Conservation (phyloP, 2,329 filamentous ascomycete genomes). For the Dactylella cylindrospora region DNA sequence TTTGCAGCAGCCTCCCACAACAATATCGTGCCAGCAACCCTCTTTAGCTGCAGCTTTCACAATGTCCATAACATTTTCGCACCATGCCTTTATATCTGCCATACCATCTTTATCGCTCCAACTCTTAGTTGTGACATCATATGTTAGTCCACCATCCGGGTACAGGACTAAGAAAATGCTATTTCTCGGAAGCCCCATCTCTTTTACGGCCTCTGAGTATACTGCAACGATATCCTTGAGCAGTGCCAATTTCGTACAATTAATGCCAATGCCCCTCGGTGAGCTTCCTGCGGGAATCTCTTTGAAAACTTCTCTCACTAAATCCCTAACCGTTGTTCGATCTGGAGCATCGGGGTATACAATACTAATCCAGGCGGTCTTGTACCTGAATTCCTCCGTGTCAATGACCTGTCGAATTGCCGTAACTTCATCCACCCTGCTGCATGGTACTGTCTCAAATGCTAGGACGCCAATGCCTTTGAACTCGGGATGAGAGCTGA, state of each 20-base stretch:
- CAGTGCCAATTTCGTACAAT: constrained; percentile 28
- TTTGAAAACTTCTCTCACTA: constrained; percentile 17
- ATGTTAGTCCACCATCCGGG: constrained; percentile 32
- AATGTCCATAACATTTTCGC: constrained; percentile 4
- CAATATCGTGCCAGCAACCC: constrained; percentile 15
- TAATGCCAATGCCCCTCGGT: constrained; percentile 27
- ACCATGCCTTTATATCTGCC: constrained; percentile 25
- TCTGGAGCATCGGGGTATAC: constrained; percentile 16
- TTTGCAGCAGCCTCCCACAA: constrained; percentile 36
- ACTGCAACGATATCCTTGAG: constrained; percentile 4
- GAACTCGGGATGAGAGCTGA: constrained; percentile 6
- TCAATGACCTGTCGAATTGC: constrained; percentile 16
- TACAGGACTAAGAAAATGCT: constrained; percentile 19
- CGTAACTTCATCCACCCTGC: constrained; percentile 19
- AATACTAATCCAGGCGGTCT: constrained; percentile 29
- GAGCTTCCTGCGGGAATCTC: not conserved
- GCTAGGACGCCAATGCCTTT: constrained; percentile 9
- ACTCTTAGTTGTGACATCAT: constrained; percentile 30
- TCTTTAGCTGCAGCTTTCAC: constrained; percentile 1
- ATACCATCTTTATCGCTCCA: constrained; percentile 25
- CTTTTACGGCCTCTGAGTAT: constrained; percentile 19
- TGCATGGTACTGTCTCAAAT: constrained; percentile 32
- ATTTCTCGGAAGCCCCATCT: not conserved
- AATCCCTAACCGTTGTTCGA: not conserved
- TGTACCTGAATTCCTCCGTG: constrained; percentile 3